Evolutionary conservation across 176 grass and related monocot species (phyloP).

Genomic region (Lolium multiflorum): DNA sequence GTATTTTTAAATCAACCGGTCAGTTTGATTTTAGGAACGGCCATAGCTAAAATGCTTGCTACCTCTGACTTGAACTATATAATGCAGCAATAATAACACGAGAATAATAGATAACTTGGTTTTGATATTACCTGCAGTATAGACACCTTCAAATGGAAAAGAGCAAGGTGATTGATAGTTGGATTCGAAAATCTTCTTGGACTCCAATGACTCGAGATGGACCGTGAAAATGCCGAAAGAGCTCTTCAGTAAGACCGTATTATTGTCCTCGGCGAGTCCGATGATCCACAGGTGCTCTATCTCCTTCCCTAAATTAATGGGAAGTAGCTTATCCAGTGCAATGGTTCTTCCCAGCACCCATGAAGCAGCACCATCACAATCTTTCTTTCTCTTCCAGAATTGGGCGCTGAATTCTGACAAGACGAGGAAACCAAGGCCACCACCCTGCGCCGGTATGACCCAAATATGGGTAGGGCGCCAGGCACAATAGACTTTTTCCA

Average conservation of each 20-base stretch:
- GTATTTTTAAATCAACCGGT: background rate
- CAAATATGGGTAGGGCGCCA: too few species aligned
- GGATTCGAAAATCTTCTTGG: background rate
- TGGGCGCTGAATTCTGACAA: background rate
- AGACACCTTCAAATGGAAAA: background rate
- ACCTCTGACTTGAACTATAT: background rate
- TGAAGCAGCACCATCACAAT: background rate
- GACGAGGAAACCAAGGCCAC: background rate
- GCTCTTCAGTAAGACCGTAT: background rate
- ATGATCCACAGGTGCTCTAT: background rate
- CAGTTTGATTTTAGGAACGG: background rate
- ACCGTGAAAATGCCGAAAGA: background rate
- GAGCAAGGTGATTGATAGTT: background rate
- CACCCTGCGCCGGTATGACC: background rate
- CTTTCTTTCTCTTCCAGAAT: slow-evolving; percentile 4
- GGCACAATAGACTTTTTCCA: background rate
- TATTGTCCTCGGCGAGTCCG: background rate
- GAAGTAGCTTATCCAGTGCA: background rate
- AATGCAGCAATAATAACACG: background rate
- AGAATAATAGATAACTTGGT: background rate
- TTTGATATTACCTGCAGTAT: background rate
- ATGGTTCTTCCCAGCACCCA: slow-evolving; percentile 22
- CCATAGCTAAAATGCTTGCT: background rate
- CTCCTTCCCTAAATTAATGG: background rate
- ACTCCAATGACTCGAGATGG: background rate